These are phyloP conservation scores for Fraxinus cuspidata DNA, from an alignment of 257 asterid species.

Conservation along the genomic window DNA sequence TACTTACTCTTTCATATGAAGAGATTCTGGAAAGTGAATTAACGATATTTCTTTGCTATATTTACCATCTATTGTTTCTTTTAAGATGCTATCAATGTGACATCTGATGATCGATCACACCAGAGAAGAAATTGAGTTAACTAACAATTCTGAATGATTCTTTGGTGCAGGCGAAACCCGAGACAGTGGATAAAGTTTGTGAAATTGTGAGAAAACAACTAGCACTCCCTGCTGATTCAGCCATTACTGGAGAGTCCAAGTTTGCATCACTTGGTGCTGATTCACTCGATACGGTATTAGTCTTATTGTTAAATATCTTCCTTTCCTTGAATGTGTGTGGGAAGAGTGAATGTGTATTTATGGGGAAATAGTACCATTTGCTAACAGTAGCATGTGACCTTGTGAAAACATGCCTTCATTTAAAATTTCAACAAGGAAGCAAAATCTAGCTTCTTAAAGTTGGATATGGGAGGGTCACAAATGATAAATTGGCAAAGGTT, in stretches of 20 bases:
- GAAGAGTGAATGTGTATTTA: not conserved
- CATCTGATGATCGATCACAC: not conserved
- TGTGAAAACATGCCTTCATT: not conserved
- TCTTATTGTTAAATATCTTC: conserved; percentile 5
- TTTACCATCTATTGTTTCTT: not conserved
- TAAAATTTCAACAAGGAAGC: not conserved
- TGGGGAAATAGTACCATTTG: not conserved
- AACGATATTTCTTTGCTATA: not conserved
- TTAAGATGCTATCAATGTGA: not conserved
- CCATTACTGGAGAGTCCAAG: conserved; percentile 70
- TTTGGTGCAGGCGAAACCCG: conserved; percentile 78
- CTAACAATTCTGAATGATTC: conserved; percentile 9
- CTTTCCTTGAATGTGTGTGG: not conserved
- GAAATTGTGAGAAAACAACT: conserved; percentile 84
- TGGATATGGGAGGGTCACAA: not conserved
- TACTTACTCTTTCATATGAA: not conserved
- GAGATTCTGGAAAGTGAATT: not conserved
- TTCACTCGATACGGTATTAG: conserved; percentile 89
- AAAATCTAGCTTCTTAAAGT: too few species aligned
- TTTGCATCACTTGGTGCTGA: conserved; percentile 87
- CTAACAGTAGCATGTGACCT: not conserved
- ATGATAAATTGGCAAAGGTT: not conserved
- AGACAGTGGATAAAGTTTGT: conserved; percentile 78
- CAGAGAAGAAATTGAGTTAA: not conserved
- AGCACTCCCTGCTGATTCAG: conserved; percentile 66